Percentiles rank a stretch among this genome's conserved stretches.
phyloP scores from a whole-genome alignment of 305 asterid genomes.

The Fraxinus platypoda region DNA sequence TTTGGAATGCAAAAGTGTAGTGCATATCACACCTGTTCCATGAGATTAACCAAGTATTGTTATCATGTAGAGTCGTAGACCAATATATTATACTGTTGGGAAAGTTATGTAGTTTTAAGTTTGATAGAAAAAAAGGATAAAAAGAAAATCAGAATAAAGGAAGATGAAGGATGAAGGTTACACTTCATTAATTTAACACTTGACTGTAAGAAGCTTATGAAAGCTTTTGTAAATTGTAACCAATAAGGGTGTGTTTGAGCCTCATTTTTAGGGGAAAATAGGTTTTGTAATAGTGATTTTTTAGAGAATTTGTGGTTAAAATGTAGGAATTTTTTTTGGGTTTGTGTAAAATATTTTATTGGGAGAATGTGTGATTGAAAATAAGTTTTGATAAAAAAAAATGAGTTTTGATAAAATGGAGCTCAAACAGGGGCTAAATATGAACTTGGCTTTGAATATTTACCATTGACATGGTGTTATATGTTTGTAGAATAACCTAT shows the following conservation, averaged over 20 bases:
- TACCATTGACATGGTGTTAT: neutral
- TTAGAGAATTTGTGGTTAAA: neutral
- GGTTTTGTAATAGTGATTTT: neutral
- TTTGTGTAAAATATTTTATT: neutral
- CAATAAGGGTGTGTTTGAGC: neutral
- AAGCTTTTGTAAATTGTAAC: neutral
- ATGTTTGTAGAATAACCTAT: neutral
- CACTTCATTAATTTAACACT: neutral
- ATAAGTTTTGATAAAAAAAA: neutral
- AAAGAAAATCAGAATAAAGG: neutral
- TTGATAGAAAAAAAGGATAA: neutral
- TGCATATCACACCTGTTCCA: neutral
- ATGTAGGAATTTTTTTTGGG: neutral
- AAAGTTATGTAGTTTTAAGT: neutral
- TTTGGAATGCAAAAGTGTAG: neutral
- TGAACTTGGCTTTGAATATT: slow-evolving; percentile 1
- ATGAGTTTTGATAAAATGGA: neutral
- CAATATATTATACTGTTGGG: neutral
- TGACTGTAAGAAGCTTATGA: neutral
- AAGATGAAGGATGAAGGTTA: neutral
- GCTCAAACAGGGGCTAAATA: neutral
- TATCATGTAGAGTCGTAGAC: neutral
- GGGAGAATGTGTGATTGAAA: neutral
- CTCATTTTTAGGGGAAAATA: neutral
- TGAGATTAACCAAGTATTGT: neutral